A percentile compares a stretch with the other conserved stretches of the same genome.
Conservation (phyloP, 345 rosid species). For the Cardamine chenopodiifolia region DNA sequence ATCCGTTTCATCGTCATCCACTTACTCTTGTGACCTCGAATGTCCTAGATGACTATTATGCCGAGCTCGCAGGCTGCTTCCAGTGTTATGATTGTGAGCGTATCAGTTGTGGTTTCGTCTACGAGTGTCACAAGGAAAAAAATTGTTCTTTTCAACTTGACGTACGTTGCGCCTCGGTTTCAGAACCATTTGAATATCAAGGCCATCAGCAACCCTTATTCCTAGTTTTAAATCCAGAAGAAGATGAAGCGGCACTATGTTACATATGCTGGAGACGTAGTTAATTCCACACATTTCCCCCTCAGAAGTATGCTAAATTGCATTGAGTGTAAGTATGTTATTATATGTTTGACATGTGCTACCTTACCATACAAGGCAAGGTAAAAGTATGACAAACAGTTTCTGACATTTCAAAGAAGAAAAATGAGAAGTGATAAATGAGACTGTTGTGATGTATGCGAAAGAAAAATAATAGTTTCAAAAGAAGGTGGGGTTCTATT, state of each 20-base stretch:
- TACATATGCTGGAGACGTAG: too few species aligned
- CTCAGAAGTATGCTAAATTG: too few species aligned
- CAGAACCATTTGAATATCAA: slow-evolving; percentile 3
- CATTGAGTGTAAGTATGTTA: background rate
- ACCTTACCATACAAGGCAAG: slow-evolving; percentile 11
- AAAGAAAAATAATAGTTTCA: background rate
- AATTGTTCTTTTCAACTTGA: background rate
- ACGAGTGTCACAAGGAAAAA: background rate
- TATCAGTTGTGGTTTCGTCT: background rate
- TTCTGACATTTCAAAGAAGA: background rate
- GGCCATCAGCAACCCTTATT: slow-evolving; percentile 9
- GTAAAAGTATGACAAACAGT: slow-evolving; percentile 26
- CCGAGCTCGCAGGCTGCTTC: background rate
- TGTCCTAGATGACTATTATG: background rate
- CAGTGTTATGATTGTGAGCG: background rate
- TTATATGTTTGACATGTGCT: background rate
- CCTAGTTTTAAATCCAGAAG: background rate
- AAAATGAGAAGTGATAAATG: background rate
- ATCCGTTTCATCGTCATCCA: background rate
- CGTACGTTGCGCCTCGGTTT: background rate
- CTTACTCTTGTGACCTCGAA: background rate
- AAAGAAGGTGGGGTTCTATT: background rate
- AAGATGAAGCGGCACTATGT: background rate
- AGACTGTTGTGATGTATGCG: slow-evolving; percentile 15
- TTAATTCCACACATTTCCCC: too few species aligned